Base-by-base conservation (phyloP, 108 stramenopile genomes). In the Cyclotella kingstonii region DNA sequence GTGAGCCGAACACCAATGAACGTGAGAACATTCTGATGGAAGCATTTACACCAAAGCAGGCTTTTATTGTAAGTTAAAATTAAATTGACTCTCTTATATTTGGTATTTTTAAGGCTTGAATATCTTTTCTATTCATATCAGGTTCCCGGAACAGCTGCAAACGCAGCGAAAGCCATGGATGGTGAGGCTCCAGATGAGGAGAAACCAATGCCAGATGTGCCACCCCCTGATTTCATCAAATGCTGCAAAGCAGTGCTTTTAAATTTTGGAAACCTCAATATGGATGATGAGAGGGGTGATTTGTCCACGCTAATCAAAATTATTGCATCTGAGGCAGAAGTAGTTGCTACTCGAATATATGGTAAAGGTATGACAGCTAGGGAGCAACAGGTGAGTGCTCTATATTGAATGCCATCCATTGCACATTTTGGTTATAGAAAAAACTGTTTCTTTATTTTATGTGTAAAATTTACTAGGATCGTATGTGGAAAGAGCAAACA, bases 221-320 rank as follows among this genome's bases (percentile, higher is more conserved):
- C 89, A 41, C 92, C 92, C 30, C 89, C 92, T 4, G 89, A 89
- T 48, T 94, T 94, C 60, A 90, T 94, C 72, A 87, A 84, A 50
- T 87, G 86, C 19, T 90, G 89, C 81, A 90, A 90, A 75, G 87
- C 89, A 18, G 89, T 94, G 5, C 49, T 94, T 59, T 54, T 90
- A 43, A 90, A 94, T 63, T 94, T 94, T 79, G 92, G 92, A 15
- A 94, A 94, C 66, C 61, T 94, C 26, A 55, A 60, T 14, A 77
- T 84, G 40, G 77, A 85, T 51, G 86, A 84, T 60, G 84, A 94
- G 15, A 83, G 85, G 34, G 88, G 86, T 8, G 89, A 89, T 53
- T 76, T 94, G 72, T 77, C 87, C 8, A 72, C 76, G 0, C 76
- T 84, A 36, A 89, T 94, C 63, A 82, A 88, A 49, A 55, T 68